Evolutionary conservation across 768 basidiomycete species (phyloP).

Genomic region (Tricholomella constricta): DNA sequence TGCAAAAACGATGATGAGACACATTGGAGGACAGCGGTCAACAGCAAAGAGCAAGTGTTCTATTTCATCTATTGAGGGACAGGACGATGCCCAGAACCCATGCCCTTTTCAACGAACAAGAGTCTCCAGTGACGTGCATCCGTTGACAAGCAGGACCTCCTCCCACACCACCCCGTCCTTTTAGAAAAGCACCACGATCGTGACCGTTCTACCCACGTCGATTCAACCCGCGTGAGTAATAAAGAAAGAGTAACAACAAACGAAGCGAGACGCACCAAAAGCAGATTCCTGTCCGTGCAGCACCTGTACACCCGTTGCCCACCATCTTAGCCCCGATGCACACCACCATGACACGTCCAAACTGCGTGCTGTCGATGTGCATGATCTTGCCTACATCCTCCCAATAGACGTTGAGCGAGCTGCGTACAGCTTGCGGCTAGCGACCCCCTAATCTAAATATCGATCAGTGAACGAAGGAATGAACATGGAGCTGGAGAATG

Average conservation of each 20-base stretch:
- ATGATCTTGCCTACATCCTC: conserved; percentile 94
- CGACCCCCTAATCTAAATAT: too few relatives aligned
- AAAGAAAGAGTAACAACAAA: not conserved
- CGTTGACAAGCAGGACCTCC: conserved; percentile 85
- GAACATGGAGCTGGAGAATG: too few relatives aligned
- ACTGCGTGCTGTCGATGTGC: conserved; percentile 85
- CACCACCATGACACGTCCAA: conserved; percentile 90
- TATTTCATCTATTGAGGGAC: too few relatives aligned
- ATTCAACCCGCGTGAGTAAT: not conserved
- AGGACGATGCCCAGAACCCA: too few relatives aligned
- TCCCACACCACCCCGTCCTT: conserved; percentile 88
- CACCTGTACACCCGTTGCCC: conserved; percentile 77
- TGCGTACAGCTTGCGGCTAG: conserved; percentile 91
- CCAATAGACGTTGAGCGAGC: conserved; percentile 88
- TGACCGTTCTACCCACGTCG: conserved; percentile 82
- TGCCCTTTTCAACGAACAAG: too few relatives aligned
- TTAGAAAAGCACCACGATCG: conserved; percentile 89
- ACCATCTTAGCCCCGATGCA: conserved; percentile 97
- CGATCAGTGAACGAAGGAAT: too few relatives aligned
- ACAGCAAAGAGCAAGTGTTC: too few relatives aligned
- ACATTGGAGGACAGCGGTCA: too few relatives aligned
- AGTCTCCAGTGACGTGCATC: too few relatives aligned
- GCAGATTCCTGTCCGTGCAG: conserved; percentile 89
- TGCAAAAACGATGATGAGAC: too few relatives aligned
- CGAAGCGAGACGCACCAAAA: conserved; percentile 63